Evolutionary conservation across 2,329 filamentous ascomycete genomes (phyloP).

Genomic region (Cryphonectria carpinicola): DNA sequence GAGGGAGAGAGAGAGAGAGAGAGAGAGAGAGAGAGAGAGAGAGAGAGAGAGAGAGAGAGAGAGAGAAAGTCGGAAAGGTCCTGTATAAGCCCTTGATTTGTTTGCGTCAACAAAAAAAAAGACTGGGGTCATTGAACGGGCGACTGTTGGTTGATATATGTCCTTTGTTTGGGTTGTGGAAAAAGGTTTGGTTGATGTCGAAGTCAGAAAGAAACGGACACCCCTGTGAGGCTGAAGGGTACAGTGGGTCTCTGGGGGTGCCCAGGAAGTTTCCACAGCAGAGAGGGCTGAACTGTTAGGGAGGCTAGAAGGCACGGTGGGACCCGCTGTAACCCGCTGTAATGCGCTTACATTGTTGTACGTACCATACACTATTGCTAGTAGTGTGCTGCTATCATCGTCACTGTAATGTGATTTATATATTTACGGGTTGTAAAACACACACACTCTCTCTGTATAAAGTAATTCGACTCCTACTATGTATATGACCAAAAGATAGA

Average conservation of each 20-base stretch:
- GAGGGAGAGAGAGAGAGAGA: too few species aligned
- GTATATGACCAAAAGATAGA: too few species aligned
- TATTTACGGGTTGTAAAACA: too few species aligned
- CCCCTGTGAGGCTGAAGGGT: conserved; percentile 11
- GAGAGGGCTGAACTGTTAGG: background rate
- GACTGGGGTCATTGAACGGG: background rate
- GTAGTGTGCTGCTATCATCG: background rate
- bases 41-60: too few species aligned
- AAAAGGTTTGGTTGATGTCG: conserved; percentile 5
- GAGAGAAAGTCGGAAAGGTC: background rate
- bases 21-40: too few species aligned
- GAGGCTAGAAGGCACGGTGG: background rate
- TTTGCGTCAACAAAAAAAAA: background rate
- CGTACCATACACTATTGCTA: background rate
- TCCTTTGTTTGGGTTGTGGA: background rate
- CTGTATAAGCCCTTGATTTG: background rate
- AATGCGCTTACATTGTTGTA: too few species aligned
- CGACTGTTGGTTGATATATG: background rate
- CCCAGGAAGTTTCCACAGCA: background rate
- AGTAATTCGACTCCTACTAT: too few species aligned
- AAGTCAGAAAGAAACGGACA: background rate
- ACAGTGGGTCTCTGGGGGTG: background rate
- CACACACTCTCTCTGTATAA: too few species aligned
- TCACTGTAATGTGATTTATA: background rate
- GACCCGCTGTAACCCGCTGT: background rate